Base-by-base conservation (phyloP, 345 rosid species). In the Dipteronia dyeriana region DNA sequence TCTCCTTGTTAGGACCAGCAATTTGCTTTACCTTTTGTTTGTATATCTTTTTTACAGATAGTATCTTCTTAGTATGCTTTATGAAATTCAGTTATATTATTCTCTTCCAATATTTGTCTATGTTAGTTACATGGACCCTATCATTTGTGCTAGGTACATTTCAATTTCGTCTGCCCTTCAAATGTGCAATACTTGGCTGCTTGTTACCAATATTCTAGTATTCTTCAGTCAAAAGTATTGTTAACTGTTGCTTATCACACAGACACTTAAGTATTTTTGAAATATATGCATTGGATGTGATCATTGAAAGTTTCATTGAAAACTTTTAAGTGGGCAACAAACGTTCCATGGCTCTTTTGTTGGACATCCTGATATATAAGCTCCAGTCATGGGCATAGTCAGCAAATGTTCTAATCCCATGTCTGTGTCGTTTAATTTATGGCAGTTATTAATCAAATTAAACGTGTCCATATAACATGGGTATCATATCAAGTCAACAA, bases 201-300 rank as follows among this genome's bases (percentile, higher is more conserved):
- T 45, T 7, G 59, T 62, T 34, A 25, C 17, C 17, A 10, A 38
- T 56, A 13, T 71, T 71, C 49, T 71, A 29, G 13, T 56, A 51
- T 57, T 9, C 75, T 56, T 9, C 9, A 1, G 29, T 20, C 20
- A 69, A 31, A 71, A 38, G 29, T 70, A 29, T 7, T 57, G 20
- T 57, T 16, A 20, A 61, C 7, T 14, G 14, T 75, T 31, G 34
- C 31, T 31, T 75, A 31, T 75, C 20, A 26, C 62, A 26, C 26
- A 12, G 2, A 57, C 16, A 1, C 2, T 26, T n/a, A 9, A 25
- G 20, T 47, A 7, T 31, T 29, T 69, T 43, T 25, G 14, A 60
- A 60, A 73, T 73, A 43, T 73, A n/a, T 73, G 54, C 43, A 41
- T 19, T 43, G 43, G 41, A 63, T 60, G 49, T 60, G 67, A 60